phyloP scores from a whole-genome alignment of 2,329 filamentous ascomycete species.

The Cordyceps fumosorosea region DNA sequence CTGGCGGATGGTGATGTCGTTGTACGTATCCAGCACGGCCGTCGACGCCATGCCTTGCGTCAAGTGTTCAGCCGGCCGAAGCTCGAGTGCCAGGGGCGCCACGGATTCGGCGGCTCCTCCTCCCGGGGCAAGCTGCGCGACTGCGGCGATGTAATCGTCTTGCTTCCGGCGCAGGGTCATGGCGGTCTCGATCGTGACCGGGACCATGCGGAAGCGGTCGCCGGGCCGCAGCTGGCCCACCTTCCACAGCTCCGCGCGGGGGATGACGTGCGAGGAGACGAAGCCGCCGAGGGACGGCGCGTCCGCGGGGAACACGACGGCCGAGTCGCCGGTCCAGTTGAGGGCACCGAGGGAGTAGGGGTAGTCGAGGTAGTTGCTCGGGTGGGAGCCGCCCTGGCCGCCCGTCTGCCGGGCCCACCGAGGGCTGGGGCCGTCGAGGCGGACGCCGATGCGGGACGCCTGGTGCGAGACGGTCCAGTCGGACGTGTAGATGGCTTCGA shows the following conservation, averaged over 20 bases:
- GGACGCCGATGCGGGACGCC: constrained; percentile 51
- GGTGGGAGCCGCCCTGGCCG: constrained; percentile 57
- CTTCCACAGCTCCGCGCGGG: constrained; percentile 54
- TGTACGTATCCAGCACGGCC: neutral
- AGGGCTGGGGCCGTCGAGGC: constrained; percentile 51
- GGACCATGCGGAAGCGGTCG: constrained; percentile 27
- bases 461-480: constrained; percentile 58
- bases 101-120: neutral
- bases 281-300: constrained; percentile 57
- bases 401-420: constrained; percentile 53
- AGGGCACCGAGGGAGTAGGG: constrained; percentile 52
- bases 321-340: constrained; percentile 56
- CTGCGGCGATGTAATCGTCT: neutral
- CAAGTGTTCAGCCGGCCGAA: neutral
- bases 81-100: neutral
- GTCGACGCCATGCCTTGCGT: neutral
- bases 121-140: neutral
- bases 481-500: constrained; percentile 50
- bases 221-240: constrained; percentile 56
- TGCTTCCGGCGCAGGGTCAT: neutral
- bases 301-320: constrained; percentile 53
- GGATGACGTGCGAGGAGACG: constrained; percentile 47
- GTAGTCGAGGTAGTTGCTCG: constrained; percentile 52
- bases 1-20: neutral
- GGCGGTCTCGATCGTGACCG: neutral